Evolutionary conservation across 441 rosid species (phyloP), one percentile per base, ranked within the genome.

Genomic region (Adansonia gregorii): DNA sequence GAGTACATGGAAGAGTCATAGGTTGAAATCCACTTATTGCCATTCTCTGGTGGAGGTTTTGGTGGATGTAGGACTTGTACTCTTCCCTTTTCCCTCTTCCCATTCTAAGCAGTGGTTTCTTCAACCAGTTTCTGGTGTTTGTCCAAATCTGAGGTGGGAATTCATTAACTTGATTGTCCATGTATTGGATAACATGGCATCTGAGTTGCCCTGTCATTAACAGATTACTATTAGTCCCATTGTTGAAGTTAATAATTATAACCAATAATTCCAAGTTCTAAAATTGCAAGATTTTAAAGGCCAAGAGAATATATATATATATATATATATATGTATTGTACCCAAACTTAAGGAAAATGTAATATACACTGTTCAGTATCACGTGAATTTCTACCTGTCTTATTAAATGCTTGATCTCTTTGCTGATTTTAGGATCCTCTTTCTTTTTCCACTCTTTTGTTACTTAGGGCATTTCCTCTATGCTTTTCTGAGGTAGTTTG

Each of bases 331-430:
- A 35, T 35, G 4, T 35, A 27, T 10, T 22, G 15, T 20, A 59
- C 35, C 15, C 24, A 56, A 56, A 56, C 60, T 56, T 17, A 58
- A 58, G 56, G 73, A 68, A 46, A 68, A 68, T 64, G 67, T 68
- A 46, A 68, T 46, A 68, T 46, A 45, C 2, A 10, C 17, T 46
- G 55, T 68, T 68, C 41, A 48, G 6, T 46, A 20, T 46, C 22
- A 22, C 41, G 22, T 69, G 19, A 69, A 58, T 68, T 64, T 31
- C 48, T 65, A 4, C 15, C 66, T 4, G 41, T 24, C 66, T 12
- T 22, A 24, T 60, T 60, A 60, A 31, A 11, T 22, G 45, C 20
- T 64, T 0, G 68, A n/a, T 35, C 17, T 35, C 48, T 64, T 15
- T 64, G 48, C n/a, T 9, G 45, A 35, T 15, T 35, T 64, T 15